Base-by-base conservation (phyloP, 2,329 filamentous ascomycete genomes). In the Diaporthe sp. region DNA sequence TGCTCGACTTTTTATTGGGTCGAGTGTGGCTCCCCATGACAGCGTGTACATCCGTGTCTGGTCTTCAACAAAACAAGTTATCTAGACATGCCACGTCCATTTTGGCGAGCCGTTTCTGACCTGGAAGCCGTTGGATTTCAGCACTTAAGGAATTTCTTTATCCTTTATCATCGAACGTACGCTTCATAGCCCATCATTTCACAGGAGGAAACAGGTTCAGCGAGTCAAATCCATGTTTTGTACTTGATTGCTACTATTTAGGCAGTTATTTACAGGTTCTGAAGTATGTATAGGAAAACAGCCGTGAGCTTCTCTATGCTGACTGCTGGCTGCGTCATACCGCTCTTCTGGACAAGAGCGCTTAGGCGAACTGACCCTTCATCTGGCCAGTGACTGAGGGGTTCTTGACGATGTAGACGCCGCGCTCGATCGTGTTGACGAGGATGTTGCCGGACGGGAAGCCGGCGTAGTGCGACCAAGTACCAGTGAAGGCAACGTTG, bases 401-500 rank as follows among this genome's bases (percentile, higher is more conserved):
- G 47, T 68, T 68, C 79, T 83, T 84, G 55, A 84, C 81, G 5
- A 83, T 80, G 76, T 82, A 85, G 0, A 80, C 79, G 4, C 85
- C 85, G 12, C 85, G 79, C 74, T 89, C 87, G 76, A 89, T 87
- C 5, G 86, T 87, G 78, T 88, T 88, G 68, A 88, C 80, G 22
- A 87, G 81, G 60, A 87, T 80, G 52, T 77, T 78, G 2, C 80
- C 80, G 5, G 79, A 80, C 5, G 77, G 77, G 78, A 87, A 87
- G 72, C 82, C 84, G 4, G 85, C 84, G 74, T 86, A 88, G 74
- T 84, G 82, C 30, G 81, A 84, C 86, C 86, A 88, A 6, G 83
- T 84, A 7, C 83, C 85, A 2, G 80, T 81, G 72, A 85, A 85
- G 7, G 79, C 80, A 30, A 86, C 81, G 5, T 76, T 78, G 8